Evolutionary conservation across 169 alveolate genomes (phyloP).

Genomic region (Plasmodium blacklocki): DNA sequence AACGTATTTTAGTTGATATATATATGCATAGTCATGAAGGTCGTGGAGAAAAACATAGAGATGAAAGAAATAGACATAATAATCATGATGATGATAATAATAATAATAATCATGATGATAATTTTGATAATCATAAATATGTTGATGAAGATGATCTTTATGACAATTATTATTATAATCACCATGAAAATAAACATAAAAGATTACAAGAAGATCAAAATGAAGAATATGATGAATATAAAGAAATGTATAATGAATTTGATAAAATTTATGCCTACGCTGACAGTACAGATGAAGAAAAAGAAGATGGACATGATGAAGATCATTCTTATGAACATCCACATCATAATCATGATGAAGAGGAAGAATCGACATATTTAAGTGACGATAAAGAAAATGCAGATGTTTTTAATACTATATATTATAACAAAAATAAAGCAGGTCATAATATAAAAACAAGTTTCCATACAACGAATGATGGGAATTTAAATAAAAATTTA

Average conservation of each 20-base stretch:
- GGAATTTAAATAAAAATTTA: not conserved
- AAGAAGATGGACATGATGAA: conserved; percentile 24
- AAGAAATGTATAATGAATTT: conserved; percentile 5
- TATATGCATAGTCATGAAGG: not conserved
- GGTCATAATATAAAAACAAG: not conserved
- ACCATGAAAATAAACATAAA: conserved; percentile 8
- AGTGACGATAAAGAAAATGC: not conserved
- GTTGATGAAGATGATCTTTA: conserved; percentile 14
- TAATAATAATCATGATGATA: conserved; percentile 6
- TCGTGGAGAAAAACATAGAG: not conserved
- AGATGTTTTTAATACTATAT: not conserved
- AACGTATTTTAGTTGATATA: not conserved
- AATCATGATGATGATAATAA: not conserved
- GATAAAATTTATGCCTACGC: conserved; percentile 43
- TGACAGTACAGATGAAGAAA: conserved; percentile 8
- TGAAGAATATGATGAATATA: conserved; percentile 2
- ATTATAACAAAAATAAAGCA: not conserved
- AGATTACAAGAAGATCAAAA: not conserved
- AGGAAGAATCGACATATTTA: not conserved
- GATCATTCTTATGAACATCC: not conserved
- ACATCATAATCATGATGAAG: conserved; percentile 5
- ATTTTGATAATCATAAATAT: conserved; percentile 3
- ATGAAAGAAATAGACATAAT: not conserved
- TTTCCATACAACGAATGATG: not conserved
- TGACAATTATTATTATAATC: not conserved